These are phyloP conservation scores for Pelargonium nanum DNA, from an alignment of 345 rosid genomes.

Conservation along the genomic window DNA sequence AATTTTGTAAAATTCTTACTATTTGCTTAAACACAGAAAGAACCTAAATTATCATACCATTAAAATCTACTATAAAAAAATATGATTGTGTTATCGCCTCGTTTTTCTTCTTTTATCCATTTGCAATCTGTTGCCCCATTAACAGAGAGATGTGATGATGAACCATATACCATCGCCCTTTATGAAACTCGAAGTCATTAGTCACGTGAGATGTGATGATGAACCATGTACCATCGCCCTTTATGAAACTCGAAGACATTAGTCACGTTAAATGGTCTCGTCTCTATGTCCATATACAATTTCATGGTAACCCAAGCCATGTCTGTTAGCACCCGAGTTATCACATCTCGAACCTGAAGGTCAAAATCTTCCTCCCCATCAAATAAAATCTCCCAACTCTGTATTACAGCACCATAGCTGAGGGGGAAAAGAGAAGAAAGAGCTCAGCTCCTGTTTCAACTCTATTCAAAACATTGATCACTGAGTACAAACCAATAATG, in stretches of 20 bases:
- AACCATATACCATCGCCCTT: slow-evolving; percentile 81
- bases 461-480: neutral
- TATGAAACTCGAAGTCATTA: slow-evolving; percentile 72
- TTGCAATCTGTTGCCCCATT: slow-evolving; percentile 27
- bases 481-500: too few species aligned
- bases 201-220: slow-evolving; percentile 77
- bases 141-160: slow-evolving; percentile 84
- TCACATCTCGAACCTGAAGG: slow-evolving; percentile 72
- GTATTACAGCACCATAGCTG: slow-evolving; percentile 84
- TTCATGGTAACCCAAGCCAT: slow-evolving; percentile 98
- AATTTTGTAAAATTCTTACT: neutral
- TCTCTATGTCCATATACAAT: slow-evolving; percentile 53
- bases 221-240: slow-evolving; percentile 87
- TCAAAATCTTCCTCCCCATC: slow-evolving; percentile 78
- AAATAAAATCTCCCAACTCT: slow-evolving; percentile 90
- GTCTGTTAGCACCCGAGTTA: slow-evolving; percentile 66
- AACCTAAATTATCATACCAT: neutral
- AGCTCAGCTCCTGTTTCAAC: neutral
- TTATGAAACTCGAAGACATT: slow-evolving; percentile 75
- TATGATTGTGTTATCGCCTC: slow-evolving; percentile 12
- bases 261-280: slow-evolving; percentile 63
- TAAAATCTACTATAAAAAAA: too few species aligned
- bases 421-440: neutral
- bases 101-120: slow-evolving; percentile 20
- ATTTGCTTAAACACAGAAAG: neutral